Conservation (phyloP, 805 yeast genomes). For the Spathaspora girioi region DNA sequence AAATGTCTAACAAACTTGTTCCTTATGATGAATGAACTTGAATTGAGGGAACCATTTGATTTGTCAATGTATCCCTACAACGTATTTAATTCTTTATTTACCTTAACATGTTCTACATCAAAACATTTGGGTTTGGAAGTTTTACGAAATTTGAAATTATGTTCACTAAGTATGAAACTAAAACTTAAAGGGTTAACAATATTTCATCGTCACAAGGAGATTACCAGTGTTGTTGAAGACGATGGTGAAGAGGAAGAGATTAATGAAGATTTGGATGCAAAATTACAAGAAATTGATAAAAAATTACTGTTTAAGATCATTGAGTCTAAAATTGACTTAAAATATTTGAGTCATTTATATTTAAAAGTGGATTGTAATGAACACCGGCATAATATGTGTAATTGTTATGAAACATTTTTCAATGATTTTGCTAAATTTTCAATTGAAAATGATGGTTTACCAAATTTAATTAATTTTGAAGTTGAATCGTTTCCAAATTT, state of each 20-base stretch:
- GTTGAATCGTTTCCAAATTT: constrained; percentile 27
- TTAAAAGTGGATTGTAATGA: constrained; percentile 30
- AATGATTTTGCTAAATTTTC: constrained; percentile 21
- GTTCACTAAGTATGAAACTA: constrained; percentile 19
- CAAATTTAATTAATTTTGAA: constrained; percentile 25
- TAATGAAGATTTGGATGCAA: constrained; percentile 5
- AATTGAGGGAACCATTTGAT: constrained; percentile 14
- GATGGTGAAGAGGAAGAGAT: background rate
- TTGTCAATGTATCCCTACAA: constrained; percentile 16
- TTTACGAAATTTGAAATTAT: constrained; percentile 17
- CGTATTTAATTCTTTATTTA: constrained; percentile 20
- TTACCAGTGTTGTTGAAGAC: background rate
- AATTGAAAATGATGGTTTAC: constrained; percentile 21
- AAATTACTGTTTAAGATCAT: constrained; percentile 16
- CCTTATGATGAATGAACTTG: constrained; percentile 29
- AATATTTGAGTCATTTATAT: constrained; percentile 17
- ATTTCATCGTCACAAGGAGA: constrained; percentile 30
- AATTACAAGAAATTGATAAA: constrained; percentile 15
- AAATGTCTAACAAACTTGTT: constrained; percentile 27
- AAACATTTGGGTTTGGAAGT: constrained; percentile 28
- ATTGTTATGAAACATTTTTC: constrained; percentile 26
- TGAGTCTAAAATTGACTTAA: constrained; percentile 22
- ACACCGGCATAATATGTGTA: constrained; percentile 18
- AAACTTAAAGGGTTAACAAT: constrained; percentile 25
- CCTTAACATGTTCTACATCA: constrained; percentile 30